Evolutionary conservation across 352 stramenopile genomes (phyloP).

Genomic region (Globisporangium heterothallicum): DNA sequence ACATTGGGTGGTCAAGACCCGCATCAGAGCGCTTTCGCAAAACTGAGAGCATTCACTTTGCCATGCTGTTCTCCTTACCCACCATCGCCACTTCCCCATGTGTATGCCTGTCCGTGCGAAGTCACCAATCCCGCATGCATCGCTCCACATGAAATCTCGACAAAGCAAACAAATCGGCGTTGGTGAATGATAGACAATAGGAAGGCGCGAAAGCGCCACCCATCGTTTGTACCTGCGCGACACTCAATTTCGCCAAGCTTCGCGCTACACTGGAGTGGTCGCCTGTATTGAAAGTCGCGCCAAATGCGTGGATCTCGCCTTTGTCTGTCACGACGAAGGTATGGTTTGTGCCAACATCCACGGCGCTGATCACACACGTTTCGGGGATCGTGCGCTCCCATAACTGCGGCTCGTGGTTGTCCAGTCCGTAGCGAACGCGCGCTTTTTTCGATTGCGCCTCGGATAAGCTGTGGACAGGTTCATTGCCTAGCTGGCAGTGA

Average conservation of each 20-base stretch:
- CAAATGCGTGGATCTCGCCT: slow-evolving; percentile 57
- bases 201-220: no score
- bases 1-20: background rate
- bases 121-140: slow-evolving; percentile 79
- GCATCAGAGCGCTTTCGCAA: background rate
- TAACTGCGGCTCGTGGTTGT: slow-evolving; percentile 48
- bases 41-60: background rate
- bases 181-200: no score
- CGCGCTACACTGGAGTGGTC: slow-evolving; percentile 53
- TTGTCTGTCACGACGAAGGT: slow-evolving; percentile 55
- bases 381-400: slow-evolving; percentile 67
- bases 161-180: background rate
- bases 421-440: slow-evolving; percentile 51
- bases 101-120: slow-evolving; percentile 62
- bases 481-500: slow-evolving; percentile 69
- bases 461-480: slow-evolving; percentile 53
- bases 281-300: slow-evolving; percentile 56
- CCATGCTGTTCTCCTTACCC: slow-evolving; percentile 42
- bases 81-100: slow-evolving; percentile 80
- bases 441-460: slow-evolving; percentile 52
- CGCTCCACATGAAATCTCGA: slow-evolving; percentile 73
- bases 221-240: slow-evolving; percentile 38
- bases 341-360: slow-evolving; percentile 69
- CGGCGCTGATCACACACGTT: slow-evolving; percentile 40
- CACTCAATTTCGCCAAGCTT: slow-evolving; percentile 49